phyloP scores from a whole-genome alignment of 169 alveolate species.

The Miamiensis avidus region DNA sequence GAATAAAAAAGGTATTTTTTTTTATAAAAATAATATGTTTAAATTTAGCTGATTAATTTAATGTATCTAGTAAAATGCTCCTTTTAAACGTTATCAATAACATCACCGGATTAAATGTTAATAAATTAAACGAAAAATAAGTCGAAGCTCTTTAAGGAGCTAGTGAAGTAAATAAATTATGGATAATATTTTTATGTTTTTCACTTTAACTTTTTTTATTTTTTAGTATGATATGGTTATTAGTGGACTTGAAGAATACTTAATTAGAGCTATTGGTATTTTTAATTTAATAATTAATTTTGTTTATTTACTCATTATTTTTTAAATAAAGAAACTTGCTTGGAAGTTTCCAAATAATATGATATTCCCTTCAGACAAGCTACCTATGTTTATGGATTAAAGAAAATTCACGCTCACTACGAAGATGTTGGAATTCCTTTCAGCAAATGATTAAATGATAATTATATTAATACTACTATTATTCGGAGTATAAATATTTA shows the following conservation, averaged over 20 bases:
- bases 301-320: no score
- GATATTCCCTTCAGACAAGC: slow-evolving; percentile 61
- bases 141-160: slow-evolving; percentile 12
- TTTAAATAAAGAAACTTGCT: slow-evolving; percentile 14
- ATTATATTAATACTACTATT: no score
- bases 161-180: slow-evolving; percentile 15
- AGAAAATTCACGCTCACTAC: slow-evolving; percentile 50
- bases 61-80: neutral
- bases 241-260: slow-evolving; percentile 26
- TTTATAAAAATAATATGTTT: neutral
- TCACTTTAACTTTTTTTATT: neutral
- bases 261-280: neutral
- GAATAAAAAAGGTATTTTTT: slow-evolving; percentile 24
- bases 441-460: slow-evolving; percentile 8
- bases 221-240: slow-evolving; percentile 10
- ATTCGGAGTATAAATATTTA: neutral
- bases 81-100: slow-evolving; percentile 2
- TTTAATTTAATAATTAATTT: no score
- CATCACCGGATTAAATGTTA: slow-evolving; percentile 14
- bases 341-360: slow-evolving; percentile 35
- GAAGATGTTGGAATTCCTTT: slow-evolving; percentile 35
- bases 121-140: neutral
- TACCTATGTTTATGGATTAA: slow-evolving; percentile 64
- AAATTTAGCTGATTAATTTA: no score
- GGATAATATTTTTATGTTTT: neutral